These are phyloP conservation scores for Chalara sp. DNA, from an alignment of 2,329 filamentous ascomycete genomes.

Conservation along the genomic window DNA sequence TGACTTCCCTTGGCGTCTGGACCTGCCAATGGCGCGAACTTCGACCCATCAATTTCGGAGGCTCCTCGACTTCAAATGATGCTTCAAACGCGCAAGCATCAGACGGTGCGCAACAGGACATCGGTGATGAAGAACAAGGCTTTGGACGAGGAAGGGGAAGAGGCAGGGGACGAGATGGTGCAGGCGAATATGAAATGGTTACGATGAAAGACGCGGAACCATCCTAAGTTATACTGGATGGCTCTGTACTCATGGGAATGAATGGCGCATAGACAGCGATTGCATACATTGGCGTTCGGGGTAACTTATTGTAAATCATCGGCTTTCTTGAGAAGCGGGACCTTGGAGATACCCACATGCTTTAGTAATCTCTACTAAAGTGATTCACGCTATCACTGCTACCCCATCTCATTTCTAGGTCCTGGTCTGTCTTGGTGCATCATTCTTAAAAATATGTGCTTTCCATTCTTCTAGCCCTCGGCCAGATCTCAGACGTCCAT, in stretches of 20 bases:
- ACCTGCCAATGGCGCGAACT: constrained; percentile 87
- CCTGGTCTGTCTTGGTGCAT: neutral
- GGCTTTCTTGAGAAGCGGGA: too few relatives aligned
- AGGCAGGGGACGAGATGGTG: constrained; percentile 46
- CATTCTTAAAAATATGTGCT: constrained; percentile 19
- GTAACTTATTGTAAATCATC: neutral
- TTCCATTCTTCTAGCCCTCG: constrained; percentile 14
- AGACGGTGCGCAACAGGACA: constrained; percentile 13
- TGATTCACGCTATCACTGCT: constrained; percentile 1
- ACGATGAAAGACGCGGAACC: constrained; percentile 34
- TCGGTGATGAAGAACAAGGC: constrained; percentile 16
- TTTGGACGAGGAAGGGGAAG: constrained; percentile 43
- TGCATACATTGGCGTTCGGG: neutral
- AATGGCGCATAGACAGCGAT: neutral
- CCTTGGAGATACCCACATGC: constrained; percentile 9
- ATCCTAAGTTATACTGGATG: neutral
- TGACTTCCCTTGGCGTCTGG: constrained; percentile 75
- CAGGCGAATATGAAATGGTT: constrained; percentile 61
- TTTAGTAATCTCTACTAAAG: constrained; percentile 1
- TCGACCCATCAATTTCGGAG: constrained; percentile 80
- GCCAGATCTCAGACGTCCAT: constrained; percentile 14
- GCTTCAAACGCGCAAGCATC: constrained; percentile 13
- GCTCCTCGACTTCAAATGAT: constrained; percentile 30
- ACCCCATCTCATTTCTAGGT: constrained; percentile 7
- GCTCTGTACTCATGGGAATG: too few relatives aligned